phyloP scores from a whole-genome alignment of 163 green algal genomes.

The Scenedesmus sp. region DNA sequence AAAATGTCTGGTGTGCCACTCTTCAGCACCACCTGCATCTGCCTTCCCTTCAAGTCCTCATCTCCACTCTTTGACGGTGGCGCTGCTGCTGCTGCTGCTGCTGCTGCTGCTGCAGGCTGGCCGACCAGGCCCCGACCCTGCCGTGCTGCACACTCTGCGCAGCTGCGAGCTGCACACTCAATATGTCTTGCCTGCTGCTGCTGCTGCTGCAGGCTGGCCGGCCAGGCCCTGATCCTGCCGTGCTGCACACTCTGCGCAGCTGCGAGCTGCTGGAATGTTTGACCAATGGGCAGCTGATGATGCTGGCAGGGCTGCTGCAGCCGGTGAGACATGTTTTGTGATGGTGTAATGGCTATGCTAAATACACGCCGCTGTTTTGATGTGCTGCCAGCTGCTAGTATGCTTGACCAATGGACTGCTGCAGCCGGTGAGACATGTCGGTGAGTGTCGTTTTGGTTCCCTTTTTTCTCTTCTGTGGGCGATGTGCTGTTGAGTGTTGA shows the following conservation, averaged over 20 bases:
- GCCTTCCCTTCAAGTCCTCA: too few species aligned
- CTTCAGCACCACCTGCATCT: too few species aligned
- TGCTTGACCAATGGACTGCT: slow-evolving; percentile 57
- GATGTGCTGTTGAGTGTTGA: too few species aligned
- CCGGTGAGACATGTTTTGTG: slow-evolving; percentile 14
- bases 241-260: slow-evolving; percentile 67
- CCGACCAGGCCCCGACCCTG: not conserved
- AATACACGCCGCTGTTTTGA: not conserved
- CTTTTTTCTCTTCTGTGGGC: too few species aligned
- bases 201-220: not conserved
- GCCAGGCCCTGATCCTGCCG: not conserved
- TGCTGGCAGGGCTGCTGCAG: slow-evolving; percentile 64
- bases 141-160: not conserved
- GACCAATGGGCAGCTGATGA: slow-evolving; percentile 66
- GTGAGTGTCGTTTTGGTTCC: not conserved
- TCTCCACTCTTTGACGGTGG: too few species aligned
- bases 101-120: not conserved
- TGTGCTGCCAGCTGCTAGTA: slow-evolving; percentile 68
- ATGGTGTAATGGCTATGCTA: not conserved
- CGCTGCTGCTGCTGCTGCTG: not conserved
- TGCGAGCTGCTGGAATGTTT: slow-evolving; percentile 73
- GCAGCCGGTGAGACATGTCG: slow-evolving; percentile 34
- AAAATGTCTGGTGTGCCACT: not conserved
- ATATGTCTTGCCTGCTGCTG: not conserved
- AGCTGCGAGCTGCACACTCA: not conserved